phyloP scores from a whole-genome alignment of 805 yeast species.

The Ogataea wickerhamii region DNA sequence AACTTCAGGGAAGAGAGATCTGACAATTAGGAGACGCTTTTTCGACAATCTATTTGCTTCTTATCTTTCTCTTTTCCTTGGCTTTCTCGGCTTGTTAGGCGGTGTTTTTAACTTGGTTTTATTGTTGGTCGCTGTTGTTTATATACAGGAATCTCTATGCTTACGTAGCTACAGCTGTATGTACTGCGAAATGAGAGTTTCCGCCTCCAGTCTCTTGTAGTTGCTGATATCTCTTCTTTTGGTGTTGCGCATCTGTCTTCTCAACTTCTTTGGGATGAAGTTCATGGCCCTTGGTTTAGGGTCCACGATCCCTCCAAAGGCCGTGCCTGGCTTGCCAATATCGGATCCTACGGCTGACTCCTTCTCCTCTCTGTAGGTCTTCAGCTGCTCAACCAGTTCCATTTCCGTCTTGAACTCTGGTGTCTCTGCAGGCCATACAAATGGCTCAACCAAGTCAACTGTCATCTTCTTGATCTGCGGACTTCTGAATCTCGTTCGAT shows the following conservation, averaged over 20 bases:
- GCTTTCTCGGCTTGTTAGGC: too few species aligned
- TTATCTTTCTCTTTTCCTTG: too few species aligned
- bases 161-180: constrained; percentile 31
- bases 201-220: constrained; percentile 26
- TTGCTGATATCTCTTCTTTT: constrained; percentile 34
- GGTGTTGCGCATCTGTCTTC: constrained; percentile 44
- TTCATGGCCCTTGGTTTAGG: constrained; percentile 58
- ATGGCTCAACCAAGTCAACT: constrained; percentile 92
- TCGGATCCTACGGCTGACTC: constrained; percentile 60
- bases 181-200: constrained; percentile 38
- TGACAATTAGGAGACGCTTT: constrained; percentile 1
- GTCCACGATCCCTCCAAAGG: constrained; percentile 68
- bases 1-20: constrained; percentile 5
- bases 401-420: constrained; percentile 33
- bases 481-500: constrained; percentile 65
- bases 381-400: constrained; percentile 41
- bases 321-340: constrained; percentile 57
- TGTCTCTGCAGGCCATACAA: constrained; percentile 82
- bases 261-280: constrained; percentile 51
- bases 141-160: too few species aligned
- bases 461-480: constrained; percentile 95
- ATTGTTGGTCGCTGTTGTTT: too few species aligned
- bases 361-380: constrained; percentile 49
- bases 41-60: too few species aligned
- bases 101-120: too few species aligned